Evolutionary conservation across 176 grass and related monocot genomes (phyloP).

Genomic region (Lolium rigidum): DNA sequence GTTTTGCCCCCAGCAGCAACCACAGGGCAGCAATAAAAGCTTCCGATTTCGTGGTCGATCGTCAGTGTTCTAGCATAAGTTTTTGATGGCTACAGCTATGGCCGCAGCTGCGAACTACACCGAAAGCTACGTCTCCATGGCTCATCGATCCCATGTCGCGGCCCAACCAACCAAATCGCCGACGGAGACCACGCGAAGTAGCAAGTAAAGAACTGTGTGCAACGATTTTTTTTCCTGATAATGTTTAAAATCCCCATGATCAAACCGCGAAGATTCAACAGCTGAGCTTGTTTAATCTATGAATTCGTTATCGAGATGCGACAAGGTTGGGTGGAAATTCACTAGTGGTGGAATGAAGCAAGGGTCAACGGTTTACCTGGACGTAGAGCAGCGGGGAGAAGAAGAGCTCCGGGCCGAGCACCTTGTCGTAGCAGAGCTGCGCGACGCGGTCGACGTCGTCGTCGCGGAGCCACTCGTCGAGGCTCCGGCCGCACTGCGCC

Average conservation of each 20-base stretch:
- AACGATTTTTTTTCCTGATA: too few relatives aligned
- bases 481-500: slow-evolving; percentile 53
- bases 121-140: slow-evolving; percentile 26
- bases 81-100: background rate
- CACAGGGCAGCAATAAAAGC: background rate
- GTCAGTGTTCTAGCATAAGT: slow-evolving; percentile 18
- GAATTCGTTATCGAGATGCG: background rate
- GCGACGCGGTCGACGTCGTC: slow-evolving; percentile 36
- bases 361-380: slow-evolving; percentile 54
- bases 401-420: slow-evolving; percentile 84
- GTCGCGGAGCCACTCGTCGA: slow-evolving; percentile 69
- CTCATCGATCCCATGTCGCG: background rate
- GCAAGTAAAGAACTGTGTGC: background rate
- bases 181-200: background rate
- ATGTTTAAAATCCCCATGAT: background rate
- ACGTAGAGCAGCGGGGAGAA: slow-evolving; percentile 88
- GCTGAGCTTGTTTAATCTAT: slow-evolving; percentile 6
- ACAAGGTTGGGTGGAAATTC: background rate
- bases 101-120: slow-evolving; percentile 19
- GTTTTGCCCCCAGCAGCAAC: slow-evolving; percentile 1
- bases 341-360: background rate
- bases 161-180: background rate
- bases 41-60: background rate
- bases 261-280: background rate
- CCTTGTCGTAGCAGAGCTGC: slow-evolving; percentile 72